phyloP scores from a whole-genome alignment of 2,329 filamentous ascomycete genomes.

The Scedosporium apiospermum region DNA sequence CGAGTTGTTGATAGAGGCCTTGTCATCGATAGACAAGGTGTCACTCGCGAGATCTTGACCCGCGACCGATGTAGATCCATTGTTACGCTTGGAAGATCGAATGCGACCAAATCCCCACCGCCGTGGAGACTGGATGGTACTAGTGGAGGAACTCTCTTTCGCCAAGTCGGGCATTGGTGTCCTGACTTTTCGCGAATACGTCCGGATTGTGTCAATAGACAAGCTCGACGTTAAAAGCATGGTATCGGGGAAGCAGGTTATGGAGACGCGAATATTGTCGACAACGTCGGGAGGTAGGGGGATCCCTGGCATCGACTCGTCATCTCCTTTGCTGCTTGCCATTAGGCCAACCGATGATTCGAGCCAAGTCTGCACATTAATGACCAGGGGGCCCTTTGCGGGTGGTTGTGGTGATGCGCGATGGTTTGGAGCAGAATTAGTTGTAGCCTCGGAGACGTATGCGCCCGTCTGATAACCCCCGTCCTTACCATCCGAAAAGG shows the following conservation, averaged over 20 bases:
- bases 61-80: neutral
- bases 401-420: neutral
- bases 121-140: neutral
- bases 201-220: conserved; percentile 47
- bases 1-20: neutral
- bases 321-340: neutral
- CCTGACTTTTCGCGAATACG: conserved; percentile 43
- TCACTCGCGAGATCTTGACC: neutral
- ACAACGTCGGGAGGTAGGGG: conserved; percentile 43
- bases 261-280: conserved; percentile 43
- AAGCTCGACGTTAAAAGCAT: conserved; percentile 47
- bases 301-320: conserved; percentile 18
- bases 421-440: neutral
- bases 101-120: conserved; percentile 9
- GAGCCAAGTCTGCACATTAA: conserved; percentile 2
- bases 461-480: neutral
- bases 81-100: conserved; percentile 3
- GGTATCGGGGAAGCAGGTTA: conserved; percentile 49
- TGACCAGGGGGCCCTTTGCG: neutral
- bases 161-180: conserved; percentile 18
- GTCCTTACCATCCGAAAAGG: neutral
- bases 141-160: neutral
- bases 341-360: neutral
- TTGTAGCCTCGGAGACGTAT: neutral
- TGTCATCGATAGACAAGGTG: neutral